phyloP scores from a whole-genome alignment of 2,329 filamentous ascomycete species.

The Phaeosphaeriaceae sp. region DNA sequence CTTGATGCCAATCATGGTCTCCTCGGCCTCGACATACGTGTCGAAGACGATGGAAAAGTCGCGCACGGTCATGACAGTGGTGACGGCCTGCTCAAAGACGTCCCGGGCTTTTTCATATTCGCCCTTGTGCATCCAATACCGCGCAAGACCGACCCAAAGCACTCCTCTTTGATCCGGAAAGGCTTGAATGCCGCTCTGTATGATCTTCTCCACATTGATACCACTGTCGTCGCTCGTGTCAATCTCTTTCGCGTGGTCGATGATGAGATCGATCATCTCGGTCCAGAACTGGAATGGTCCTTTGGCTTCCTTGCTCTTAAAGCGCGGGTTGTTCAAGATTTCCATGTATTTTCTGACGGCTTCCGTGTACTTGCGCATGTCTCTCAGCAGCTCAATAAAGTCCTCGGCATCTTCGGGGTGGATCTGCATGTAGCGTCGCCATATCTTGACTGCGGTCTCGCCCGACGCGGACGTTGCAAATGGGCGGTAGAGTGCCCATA shows the following conservation, averaged over 20 bases:
- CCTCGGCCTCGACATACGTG: constrained; percentile 95
- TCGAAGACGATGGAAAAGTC: constrained; percentile 98
- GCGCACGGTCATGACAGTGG: constrained; percentile 97
- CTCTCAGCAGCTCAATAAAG: constrained; percentile 86
- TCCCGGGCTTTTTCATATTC: constrained; percentile 93
- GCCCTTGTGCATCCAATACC: constrained; percentile 94
- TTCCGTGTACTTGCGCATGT: constrained; percentile 86
- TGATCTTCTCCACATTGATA: constrained; percentile 90
- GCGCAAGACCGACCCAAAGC: constrained; percentile 91
- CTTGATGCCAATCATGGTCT: constrained; percentile 88
- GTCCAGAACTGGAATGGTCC: constrained; percentile 97
- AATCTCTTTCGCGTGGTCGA: constrained; percentile 87
- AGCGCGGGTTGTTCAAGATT: constrained; percentile 87
- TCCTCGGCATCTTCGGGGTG: constrained; percentile 96
- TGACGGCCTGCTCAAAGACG: constrained; percentile 94
- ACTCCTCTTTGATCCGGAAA: constrained; percentile 96
- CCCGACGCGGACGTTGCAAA: constrained; percentile 93
- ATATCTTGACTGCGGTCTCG: constrained; percentile 89
- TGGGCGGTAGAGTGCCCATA: constrained; percentile 89
- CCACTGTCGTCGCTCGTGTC: constrained; percentile 81
- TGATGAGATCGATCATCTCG: constrained; percentile 94
- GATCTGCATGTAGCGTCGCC: constrained; percentile 95
- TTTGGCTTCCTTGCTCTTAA: constrained; percentile 91
- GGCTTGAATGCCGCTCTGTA: constrained; percentile 86
- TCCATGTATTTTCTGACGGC: constrained; percentile 91